phyloP scores from a whole-genome alignment of 2,329 filamentous ascomycete species.

The Macrophomina phaseolina region DNA sequence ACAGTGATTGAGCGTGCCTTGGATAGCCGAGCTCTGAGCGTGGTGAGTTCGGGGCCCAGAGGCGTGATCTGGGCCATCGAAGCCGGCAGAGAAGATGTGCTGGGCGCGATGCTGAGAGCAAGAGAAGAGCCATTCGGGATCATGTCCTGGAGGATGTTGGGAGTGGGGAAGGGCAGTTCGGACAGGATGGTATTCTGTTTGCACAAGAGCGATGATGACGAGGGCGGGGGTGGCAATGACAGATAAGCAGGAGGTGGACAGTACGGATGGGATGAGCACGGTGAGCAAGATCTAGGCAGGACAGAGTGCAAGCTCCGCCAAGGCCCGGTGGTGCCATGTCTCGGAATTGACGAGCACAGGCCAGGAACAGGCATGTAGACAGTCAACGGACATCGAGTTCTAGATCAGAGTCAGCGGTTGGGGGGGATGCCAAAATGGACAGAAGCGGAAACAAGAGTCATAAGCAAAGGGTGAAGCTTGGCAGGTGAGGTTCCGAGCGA shows the following conservation, averaged over 20 bases:
- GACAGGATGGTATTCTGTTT: slow-evolving; percentile 22
- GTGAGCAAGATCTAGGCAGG: neutral
- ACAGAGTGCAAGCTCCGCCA: neutral
- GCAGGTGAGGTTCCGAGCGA: slow-evolving; percentile 6
- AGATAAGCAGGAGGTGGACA: neutral
- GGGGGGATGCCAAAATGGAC: neutral
- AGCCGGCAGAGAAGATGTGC: slow-evolving; percentile 25
- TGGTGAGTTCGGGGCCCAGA: slow-evolving; percentile 21
- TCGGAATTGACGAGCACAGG: neutral
- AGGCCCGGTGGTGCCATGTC: neutral
- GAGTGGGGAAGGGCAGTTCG: slow-evolving; percentile 17
- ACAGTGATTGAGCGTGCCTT: slow-evolving; percentile 13
- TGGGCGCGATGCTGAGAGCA: slow-evolving; percentile 24
- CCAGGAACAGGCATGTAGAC: neutral
- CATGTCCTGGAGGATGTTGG: slow-evolving; percentile 17
- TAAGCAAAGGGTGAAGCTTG: neutral
- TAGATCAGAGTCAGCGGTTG: neutral
- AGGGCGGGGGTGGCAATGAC: neutral
- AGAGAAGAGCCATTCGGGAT: neutral
- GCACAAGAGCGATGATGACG: neutral
- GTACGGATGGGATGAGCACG: neutral
- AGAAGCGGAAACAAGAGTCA: neutral
- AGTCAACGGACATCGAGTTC: neutral
- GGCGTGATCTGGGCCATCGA: slow-evolving; percentile 23
- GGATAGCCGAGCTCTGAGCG: neutral